phyloP scores from a whole-genome alignment of 306 rosid genomes.

The Cucurbita maxima region DNA sequence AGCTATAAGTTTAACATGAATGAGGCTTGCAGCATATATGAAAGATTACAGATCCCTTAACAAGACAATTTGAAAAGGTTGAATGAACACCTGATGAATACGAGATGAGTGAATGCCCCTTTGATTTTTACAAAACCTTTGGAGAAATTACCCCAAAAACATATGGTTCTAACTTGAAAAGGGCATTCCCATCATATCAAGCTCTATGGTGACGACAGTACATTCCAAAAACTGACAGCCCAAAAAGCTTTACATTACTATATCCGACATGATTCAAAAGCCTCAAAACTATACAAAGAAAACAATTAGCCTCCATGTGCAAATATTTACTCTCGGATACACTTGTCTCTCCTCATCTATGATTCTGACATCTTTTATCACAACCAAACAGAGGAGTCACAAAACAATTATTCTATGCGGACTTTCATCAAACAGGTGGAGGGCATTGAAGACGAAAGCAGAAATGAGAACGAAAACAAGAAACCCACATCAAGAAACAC shows the following conservation, averaged over 20 bases:
- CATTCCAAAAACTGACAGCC: slow-evolving; percentile 1
- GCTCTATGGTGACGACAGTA: background rate
- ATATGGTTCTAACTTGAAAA: background rate
- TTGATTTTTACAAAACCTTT: background rate
- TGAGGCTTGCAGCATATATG: background rate
- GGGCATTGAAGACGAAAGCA: background rate
- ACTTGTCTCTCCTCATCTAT: background rate
- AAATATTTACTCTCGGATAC: background rate
- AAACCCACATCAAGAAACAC: slow-evolving; percentile 13
- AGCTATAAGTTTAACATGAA: background rate
- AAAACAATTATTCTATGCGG: background rate
- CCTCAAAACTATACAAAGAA: background rate
- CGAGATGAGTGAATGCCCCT: background rate
- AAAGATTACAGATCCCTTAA: background rate
- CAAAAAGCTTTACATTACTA: slow-evolving; percentile 1
- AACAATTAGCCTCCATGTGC: background rate
- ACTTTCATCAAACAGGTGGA: background rate
- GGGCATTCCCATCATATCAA: background rate
- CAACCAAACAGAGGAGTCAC: slow-evolving; percentile 3
- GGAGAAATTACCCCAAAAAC: background rate
- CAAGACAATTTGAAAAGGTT: background rate
- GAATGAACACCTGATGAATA: background rate
- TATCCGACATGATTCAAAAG: background rate
- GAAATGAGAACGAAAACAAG: slow-evolving; percentile 1
- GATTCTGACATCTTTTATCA: slow-evolving; percentile 1